Evolutionary conservation across 208 protist species (phyloP).

Genomic region (Wallacemonas sp.): DNA sequence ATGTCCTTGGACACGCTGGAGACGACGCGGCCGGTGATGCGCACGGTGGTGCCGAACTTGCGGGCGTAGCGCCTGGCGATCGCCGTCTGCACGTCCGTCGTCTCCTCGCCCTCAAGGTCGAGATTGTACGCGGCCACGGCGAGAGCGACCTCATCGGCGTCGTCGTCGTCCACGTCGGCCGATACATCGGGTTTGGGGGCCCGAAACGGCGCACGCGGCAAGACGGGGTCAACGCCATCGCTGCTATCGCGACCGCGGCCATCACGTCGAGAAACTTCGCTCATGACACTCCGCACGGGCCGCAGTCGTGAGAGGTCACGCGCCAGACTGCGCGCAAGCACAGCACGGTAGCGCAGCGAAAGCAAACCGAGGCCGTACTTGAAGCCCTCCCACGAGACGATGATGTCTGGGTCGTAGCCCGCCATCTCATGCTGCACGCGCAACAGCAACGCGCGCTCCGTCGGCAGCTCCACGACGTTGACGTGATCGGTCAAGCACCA

Average conservation of each 20-base stretch:
- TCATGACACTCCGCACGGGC: conserved; percentile 3
- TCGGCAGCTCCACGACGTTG: conserved; percentile 36
- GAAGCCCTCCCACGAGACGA: conserved; percentile 79
- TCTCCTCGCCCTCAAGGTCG: conserved; percentile 9
- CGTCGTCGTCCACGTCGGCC: neutral
- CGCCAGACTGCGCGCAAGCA: conserved; percentile 49
- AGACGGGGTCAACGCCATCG: no score
- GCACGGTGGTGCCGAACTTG: conserved; percentile 52
- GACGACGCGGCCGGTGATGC: conserved; percentile 60
- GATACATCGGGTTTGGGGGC: neutral
- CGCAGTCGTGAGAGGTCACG: conserved; percentile 54
- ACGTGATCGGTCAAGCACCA: conserved; percentile 26
- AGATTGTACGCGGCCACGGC: conserved; percentile 19
- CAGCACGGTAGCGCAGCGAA: conserved; percentile 54
- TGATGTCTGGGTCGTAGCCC: conserved; percentile 62
- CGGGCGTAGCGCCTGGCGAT: conserved; percentile 32
- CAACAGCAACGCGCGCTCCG: conserved; percentile 51
- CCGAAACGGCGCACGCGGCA: no score
- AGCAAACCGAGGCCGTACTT: conserved; percentile 71
- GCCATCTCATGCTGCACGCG: conserved; percentile 45
- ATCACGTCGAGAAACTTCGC: conserved; percentile 7
- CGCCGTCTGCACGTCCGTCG: conserved; percentile 1
- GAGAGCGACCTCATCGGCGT: neutral
- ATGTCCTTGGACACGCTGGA: conserved; percentile 62
- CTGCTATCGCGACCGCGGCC: neutral